phyloP scores from a whole-genome alignment of 257 asterid genomes.

The Ilex asprella region DNA sequence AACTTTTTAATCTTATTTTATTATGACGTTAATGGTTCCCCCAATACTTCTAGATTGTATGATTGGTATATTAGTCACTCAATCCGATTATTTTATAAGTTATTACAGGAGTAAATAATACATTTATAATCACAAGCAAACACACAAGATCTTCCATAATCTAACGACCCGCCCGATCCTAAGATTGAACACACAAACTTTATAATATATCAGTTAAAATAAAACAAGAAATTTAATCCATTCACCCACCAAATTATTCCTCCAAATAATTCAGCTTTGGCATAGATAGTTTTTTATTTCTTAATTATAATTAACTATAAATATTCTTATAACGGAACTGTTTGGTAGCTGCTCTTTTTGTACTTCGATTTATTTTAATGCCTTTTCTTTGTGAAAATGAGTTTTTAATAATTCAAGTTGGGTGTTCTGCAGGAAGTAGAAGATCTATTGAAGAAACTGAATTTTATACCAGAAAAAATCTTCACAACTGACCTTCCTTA shows the following conservation, averaged over 20 bases:
- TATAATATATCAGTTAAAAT: not conserved
- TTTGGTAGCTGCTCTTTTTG: no score
- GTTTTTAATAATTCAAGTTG: no score
- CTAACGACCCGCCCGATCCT: not conserved
- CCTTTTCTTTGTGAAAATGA: no score
- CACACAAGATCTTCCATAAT: not conserved
- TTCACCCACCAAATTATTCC: not conserved
- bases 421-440: conserved; percentile 45
- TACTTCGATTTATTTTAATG: no score
- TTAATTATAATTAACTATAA: no score
- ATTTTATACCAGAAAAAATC: conserved; percentile 45
- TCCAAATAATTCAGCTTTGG: not conserved
- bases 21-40: no score
- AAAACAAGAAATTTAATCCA: not conserved
- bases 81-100: not conserved
- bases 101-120: not conserved
- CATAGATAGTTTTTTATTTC: no score
- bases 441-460: conserved; percentile 33
- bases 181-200: not conserved
- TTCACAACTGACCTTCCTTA: conserved; percentile 69
- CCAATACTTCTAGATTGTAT: not conserved
- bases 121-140: not conserved
- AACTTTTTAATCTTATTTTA: not conserved
- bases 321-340: no score
- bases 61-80: not conserved